Conservation (phyloP, 345 rosid species). For the Euphorbia lathyris region DNA sequence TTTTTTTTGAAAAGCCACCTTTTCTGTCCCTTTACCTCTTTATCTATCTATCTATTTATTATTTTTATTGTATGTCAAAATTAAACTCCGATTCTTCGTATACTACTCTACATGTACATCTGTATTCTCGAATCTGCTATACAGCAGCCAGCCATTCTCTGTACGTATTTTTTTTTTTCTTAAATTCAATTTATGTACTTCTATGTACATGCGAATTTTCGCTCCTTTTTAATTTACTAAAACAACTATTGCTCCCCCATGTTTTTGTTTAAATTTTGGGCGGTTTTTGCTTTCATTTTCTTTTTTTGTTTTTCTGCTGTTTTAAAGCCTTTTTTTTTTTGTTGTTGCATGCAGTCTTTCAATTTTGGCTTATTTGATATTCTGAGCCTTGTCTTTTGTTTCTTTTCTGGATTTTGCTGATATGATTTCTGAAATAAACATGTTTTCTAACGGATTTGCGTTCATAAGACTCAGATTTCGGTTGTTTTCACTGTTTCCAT, state of each 20-base stretch:
- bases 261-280: background rate
- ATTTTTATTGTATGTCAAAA: background rate
- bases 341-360: slow-evolving; percentile 27
- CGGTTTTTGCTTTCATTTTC: no score
- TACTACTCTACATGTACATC: background rate
- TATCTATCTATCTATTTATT: background rate
- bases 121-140: slow-evolving; percentile 11
- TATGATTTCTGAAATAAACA: background rate
- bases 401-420: background rate
- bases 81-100: background rate
- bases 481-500: background rate
- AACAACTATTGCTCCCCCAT: background rate
- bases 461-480: background rate
- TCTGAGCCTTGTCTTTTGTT: background rate
- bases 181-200: background rate
- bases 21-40: slow-evolving; percentile 6
- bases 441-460: background rate
- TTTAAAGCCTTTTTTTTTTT: slow-evolving; percentile 1
- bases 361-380: background rate
- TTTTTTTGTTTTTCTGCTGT: background rate
- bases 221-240: background rate
- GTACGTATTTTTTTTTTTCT: slow-evolving; percentile 1
- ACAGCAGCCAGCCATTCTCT: background rate
- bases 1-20: slow-evolving; percentile 7
- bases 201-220: background rate